Percentiles rank a stretch among this genome's conserved stretches.
These are phyloP conservation scores for Austroboletus novae-zelandiae DNA, from an alignment of 1,284 basidiomycete genomes.

Conservation along the genomic window DNA sequence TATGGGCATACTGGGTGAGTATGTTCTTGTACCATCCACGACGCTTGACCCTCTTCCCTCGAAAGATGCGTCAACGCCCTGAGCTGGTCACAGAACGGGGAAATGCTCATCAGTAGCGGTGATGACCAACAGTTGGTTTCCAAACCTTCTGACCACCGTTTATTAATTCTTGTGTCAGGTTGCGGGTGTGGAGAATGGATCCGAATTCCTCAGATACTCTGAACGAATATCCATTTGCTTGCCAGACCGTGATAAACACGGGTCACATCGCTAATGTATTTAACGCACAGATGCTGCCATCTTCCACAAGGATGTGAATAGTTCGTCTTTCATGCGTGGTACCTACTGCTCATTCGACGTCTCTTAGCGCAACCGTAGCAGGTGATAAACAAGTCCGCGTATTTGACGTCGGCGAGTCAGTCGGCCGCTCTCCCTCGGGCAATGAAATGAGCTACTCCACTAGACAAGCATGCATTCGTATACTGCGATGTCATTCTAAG, in stretches of 20 bases:
- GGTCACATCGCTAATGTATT: slow-evolving; percentile 90
- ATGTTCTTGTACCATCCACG: neutral
- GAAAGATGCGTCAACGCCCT: slow-evolving; percentile 81
- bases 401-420: slow-evolving; percentile 66
- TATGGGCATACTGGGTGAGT: slow-evolving; percentile 66
- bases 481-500: slow-evolving; percentile 65
- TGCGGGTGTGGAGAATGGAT: slow-evolving; percentile 70
- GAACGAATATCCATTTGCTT: slow-evolving; percentile 58
- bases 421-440: slow-evolving; percentile 35
- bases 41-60: slow-evolving; percentile 2
- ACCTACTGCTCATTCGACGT: slow-evolving; percentile 13
- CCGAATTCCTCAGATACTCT: slow-evolving; percentile 22
- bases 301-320: slow-evolving; percentile 63
- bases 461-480: slow-evolving; percentile 46
- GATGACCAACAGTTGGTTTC: slow-evolving; percentile 77
- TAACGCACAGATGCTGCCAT: slow-evolving; percentile 79
- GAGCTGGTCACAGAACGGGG: slow-evolving; percentile 78
- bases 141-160: slow-evolving; percentile 10
- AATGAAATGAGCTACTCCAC: slow-evolving; percentile 41
- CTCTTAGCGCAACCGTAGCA: slow-evolving; percentile 67
- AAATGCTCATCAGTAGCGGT: slow-evolving; percentile 72
- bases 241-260: slow-evolving; percentile 64
- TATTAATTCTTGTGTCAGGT: slow-evolving; percentile 34
- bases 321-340: neutral
- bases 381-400: slow-evolving; percentile 80